Evolutionary conservation across 805 yeast genomes (phyloP), one percentile per base, ranked within the genome.

Genomic region (Candida ulmi): DNA sequence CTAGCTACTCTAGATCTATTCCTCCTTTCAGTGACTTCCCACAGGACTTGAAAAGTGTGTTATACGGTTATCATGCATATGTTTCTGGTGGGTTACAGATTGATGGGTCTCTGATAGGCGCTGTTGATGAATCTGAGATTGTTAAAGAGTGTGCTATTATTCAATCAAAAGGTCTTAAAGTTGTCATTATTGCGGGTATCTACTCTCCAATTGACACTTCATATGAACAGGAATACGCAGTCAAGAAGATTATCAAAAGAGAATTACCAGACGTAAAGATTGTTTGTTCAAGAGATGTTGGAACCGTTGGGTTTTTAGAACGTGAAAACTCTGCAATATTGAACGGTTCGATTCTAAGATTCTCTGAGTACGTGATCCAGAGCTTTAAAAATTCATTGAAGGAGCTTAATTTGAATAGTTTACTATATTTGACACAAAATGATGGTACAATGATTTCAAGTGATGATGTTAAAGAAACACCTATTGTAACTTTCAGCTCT

Each of bases 401-500:
- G 35, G 49, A 47, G 7, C 42, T 65, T 13, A 70, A 70, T 0
- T 44, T 70, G 8, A 36, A 46, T 8, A 63, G 71, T 48, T 68
- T 71, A 4, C 57, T 71, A 2, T 52, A 68, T 8, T 41, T 66
- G 30, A 68, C 74, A 9, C 76, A 71, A 50, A 72, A 72, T 47
- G 75, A 72, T 43, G 77, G 76, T 6, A 71, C 76, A 1, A 64
- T 70, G 13, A 47, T 69, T 4, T 54, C 71, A 3, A 62, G 65
- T 7, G 41, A 50, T 8, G 73, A 68, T 25, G 73, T 72, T 0
- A 41, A 60, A 32, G 48, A 52, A 23, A 49, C 61, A 5, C 76
- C 76, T n/a, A 70, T 71, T 27, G 52, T 66, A 31, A 70, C 76
- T 1, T 71, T 70, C 47, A 65, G 72, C 4, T 69, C 75, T 11